Evolutionary conservation across 2,329 filamentous ascomycete genomes (phyloP), one percentile per base, ranked within the genome.

Genomic region (Cercospora sp.): DNA sequence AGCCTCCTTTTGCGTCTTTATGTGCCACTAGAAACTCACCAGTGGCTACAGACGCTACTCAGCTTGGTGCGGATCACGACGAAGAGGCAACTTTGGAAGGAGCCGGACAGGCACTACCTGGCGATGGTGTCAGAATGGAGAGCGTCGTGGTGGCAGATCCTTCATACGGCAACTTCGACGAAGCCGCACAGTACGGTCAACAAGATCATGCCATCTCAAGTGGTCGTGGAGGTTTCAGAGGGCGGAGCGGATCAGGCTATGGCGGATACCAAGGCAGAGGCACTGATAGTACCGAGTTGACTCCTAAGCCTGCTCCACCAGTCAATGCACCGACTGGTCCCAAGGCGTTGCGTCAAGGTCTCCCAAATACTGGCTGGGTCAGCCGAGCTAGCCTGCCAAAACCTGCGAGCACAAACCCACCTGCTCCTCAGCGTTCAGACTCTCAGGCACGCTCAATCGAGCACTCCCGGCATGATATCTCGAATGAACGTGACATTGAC

Each of bases 331-430:
- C 95, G 30, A 97, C 91, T 65, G 95, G 94, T 9, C 95, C 95
- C 59, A 94, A 95, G 81, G 95, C 95, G 18, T 97, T 98, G 92
- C 88, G 94, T 71, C 91, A 95, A 80, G 93, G 93, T 32, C 84
- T 93, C 10, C 91, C 92, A 62, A 96, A 96, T 79, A 94, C 90
- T 66, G 92, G 91, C 73, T 86, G 91, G 63, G 86, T 89, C 71
- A 87, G 91, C 74, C 80, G 85, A 78, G 89, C 78, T 83, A 88
- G 79, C 18, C 82, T 82, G 67, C 26, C 70, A 59, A 67, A 69
- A 51, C 66, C 68, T n/a, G 70, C 73, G n/a, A 66, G 69, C 37
- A 71, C 45, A 21, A 51, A 51, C 16, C 45, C 70, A 12, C 66
- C 70, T 57, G 65, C 57, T 28, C 66, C 69, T 45, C 71, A 66